Percentiles rank a stretch among this genome's conserved stretches.
Conservation (phyloP, 2,329 filamentous ascomycete genomes). For the Coniella vitis region DNA sequence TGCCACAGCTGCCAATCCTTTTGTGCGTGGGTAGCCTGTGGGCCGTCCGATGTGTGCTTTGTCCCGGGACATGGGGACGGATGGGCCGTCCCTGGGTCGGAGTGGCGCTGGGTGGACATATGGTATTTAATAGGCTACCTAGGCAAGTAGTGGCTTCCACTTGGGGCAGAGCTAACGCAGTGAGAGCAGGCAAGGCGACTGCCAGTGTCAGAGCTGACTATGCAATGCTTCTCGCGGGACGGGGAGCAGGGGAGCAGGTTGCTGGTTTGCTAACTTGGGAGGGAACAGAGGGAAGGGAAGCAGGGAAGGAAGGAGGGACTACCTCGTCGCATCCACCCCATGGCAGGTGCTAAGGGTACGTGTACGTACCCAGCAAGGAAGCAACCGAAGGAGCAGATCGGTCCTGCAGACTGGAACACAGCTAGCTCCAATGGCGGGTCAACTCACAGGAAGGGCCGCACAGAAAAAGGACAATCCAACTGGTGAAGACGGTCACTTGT, state of each 20-base stretch:
- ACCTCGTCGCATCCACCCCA: neutral
- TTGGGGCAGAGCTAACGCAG: neutral
- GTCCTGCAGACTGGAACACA: conserved; percentile 6
- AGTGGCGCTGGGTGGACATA: neutral
- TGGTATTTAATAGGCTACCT: no score
- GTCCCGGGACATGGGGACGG: conserved; percentile 3
- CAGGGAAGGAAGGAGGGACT: no score
- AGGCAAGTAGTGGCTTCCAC: neutral
- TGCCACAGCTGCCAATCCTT: conserved; percentile 2
- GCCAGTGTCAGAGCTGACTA: no score
- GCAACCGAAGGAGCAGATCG: neutral
- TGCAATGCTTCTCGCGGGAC: no score
- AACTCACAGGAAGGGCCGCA: conserved; percentile 2
- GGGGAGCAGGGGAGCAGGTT: no score
- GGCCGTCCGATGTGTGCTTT: conserved; percentile 3
- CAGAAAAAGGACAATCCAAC: neutral
- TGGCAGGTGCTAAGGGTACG: neutral
- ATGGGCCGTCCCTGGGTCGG: neutral
- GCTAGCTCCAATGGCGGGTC: conserved; percentile 3
- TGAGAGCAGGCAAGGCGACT: no score
- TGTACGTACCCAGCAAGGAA: neutral
- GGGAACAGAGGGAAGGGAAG: no score
- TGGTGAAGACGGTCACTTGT: conserved; percentile 5
- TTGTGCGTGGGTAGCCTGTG: conserved; percentile 1
- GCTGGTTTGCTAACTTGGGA: no score